Conservation (phyloP, 345 rosid genomes). For the Adansonia digitata region DNA sequence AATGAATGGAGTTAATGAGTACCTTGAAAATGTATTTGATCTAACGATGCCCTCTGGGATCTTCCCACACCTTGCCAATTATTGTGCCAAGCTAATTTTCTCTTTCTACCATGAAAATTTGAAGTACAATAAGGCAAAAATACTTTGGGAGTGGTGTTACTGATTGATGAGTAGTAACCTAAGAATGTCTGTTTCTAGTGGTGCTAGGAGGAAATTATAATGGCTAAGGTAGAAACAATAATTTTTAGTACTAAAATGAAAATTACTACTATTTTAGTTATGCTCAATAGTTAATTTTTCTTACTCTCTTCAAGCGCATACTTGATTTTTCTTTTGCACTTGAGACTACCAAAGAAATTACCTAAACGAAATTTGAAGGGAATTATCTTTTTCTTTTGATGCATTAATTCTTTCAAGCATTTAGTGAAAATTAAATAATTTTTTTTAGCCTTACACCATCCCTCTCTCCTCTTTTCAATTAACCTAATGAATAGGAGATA, state of each 20-base stretch:
- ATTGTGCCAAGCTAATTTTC: no score
- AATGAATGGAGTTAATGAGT: no score
- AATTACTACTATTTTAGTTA: background rate
- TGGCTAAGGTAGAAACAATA: background rate
- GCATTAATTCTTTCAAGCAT: no score
- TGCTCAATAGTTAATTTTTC: background rate
- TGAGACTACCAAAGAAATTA: no score
- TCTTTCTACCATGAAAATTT: background rate
- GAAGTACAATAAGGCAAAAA: background rate
- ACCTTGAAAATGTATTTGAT: no score
- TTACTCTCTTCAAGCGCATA: background rate
- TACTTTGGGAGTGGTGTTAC: background rate
- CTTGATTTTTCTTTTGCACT: background rate
- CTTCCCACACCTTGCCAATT: no score
- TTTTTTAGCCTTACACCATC: no score
- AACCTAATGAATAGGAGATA: background rate
- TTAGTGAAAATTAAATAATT: no score
- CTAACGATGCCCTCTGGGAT: no score
- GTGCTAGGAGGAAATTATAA: background rate
- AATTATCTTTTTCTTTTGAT: no score
- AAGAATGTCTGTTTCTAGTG: background rate
- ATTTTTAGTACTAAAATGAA: background rate
- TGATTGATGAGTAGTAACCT: background rate
- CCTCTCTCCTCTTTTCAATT: no score
- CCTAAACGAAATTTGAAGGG: no score